These are phyloP conservation scores for Pezicula neosporulosa DNA, from an alignment of 2,329 filamentous ascomycete genomes.

Conservation along the genomic window DNA sequence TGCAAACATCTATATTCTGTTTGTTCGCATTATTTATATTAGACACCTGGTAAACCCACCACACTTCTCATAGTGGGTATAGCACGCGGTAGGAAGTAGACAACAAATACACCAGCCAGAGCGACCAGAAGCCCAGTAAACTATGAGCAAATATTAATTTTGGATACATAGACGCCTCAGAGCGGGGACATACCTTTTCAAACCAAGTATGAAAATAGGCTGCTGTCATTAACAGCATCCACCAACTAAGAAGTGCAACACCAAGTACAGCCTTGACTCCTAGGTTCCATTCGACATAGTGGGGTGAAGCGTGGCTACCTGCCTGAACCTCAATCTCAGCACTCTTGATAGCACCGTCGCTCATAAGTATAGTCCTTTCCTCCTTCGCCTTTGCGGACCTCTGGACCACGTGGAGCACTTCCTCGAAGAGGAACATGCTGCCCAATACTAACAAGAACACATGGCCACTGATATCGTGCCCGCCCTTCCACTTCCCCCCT, in stretches of 20 bases:
- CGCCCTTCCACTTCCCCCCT: constrained; percentile 85
- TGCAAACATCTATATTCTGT: too few species aligned
- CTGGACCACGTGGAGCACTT: constrained; percentile 64
- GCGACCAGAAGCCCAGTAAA: constrained; percentile 47
- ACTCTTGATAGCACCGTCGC: constrained; percentile 62
- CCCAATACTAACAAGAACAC: constrained; percentile 89
- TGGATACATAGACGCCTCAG: background rate
- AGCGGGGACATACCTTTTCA: constrained; percentile 68
- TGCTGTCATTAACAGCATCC: constrained; percentile 98
- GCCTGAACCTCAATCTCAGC: constrained; percentile 43
- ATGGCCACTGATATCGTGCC: constrained; percentile 94
- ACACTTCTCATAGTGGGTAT: constrained; percentile 38
- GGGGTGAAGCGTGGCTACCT: constrained; percentile 7
- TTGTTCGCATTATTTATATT: constrained; percentile 3
- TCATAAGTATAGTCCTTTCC: constrained; percentile 62
- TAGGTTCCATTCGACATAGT: constrained; percentile 34
- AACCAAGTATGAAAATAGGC: constrained; percentile 99
- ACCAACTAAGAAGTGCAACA: constrained; percentile 72
- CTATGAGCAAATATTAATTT: constrained; percentile 25
- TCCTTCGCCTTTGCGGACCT: constrained; percentile 45
- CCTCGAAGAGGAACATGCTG: constrained; percentile 76
- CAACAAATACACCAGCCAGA: constrained; percentile 41
- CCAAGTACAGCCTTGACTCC: constrained; percentile 53
- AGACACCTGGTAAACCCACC: constrained; percentile 41
- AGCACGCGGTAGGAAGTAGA: constrained; percentile 47